Evolutionary conservation across 1,139 yeast species (phyloP).

Genomic region (Hemisphaericaspora lyxosophila): DNA sequence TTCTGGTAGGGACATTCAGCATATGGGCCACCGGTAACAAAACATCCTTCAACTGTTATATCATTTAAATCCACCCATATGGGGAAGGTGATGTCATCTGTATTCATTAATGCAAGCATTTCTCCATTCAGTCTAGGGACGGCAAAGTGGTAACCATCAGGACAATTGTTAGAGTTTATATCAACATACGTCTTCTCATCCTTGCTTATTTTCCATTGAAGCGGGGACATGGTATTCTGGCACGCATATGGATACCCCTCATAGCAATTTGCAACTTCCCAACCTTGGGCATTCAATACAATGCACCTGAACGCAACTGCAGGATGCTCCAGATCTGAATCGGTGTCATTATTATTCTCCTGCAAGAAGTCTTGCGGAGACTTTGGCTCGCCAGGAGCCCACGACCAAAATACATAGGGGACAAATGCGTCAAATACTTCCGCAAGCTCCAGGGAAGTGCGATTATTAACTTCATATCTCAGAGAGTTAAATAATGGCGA

Average conservation of each 20-base stretch:
- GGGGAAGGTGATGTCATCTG: constrained; percentile 26
- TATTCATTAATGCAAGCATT: constrained; percentile 30
- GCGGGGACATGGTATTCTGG: constrained; percentile 36
- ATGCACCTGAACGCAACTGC: constrained; percentile 63
- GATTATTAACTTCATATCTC: constrained; percentile 21
- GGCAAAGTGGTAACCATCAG: constrained; percentile 49
- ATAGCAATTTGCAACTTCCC: constrained; percentile 68
- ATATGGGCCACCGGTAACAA: constrained; percentile 83
- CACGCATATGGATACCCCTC: constrained; percentile 55
- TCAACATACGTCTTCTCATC: constrained; percentile 50
- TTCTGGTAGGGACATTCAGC: constrained; percentile 77
- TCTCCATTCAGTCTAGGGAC: constrained; percentile 55
- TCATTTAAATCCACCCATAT: constrained; percentile 88
- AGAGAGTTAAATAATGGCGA: constrained; percentile 56
- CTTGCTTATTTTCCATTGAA: constrained; percentile 48
- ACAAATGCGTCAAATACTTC: constrained; percentile 23
- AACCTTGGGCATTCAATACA: constrained; percentile 45
- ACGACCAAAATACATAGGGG: constrained; percentile 60
- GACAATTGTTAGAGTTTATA: constrained; percentile 47
- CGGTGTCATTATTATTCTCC: constrained; percentile 1
- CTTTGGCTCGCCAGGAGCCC: constrained; percentile 61
- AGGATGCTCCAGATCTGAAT: too few species aligned
- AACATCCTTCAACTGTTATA: constrained; percentile 69
- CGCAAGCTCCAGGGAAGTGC: constrained; percentile 11
- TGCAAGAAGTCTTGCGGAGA: too few species aligned